A percentile compares a stretch with the other conserved stretches of the same genome.
Conservation (phyloP, 164 flowering plant genomes). For the Chloranthus sessilifolius region DNA sequence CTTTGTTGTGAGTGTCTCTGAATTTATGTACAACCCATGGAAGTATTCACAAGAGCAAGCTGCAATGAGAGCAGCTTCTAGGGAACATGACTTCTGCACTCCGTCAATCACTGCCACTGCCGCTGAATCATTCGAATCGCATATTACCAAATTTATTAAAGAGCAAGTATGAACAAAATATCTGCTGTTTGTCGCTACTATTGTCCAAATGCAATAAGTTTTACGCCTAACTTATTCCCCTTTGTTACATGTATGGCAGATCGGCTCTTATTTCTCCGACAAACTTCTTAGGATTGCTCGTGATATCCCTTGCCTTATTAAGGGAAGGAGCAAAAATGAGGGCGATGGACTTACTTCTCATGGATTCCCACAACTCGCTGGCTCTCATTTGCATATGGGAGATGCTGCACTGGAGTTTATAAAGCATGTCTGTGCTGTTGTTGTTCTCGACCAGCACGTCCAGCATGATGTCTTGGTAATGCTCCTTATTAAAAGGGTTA, state of each 20-base stretch:
- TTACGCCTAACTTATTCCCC: not conserved
- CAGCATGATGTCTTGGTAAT: conserved; percentile 89
- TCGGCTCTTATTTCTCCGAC: conserved; percentile 69
- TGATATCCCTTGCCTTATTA: conserved; percentile 47
- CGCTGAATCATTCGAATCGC: conserved; percentile 60
- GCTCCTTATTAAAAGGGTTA: too few relatives aligned
- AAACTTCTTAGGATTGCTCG: conserved; percentile 66
- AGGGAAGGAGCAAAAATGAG: conserved; percentile 31
- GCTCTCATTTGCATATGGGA: conserved; percentile 35
- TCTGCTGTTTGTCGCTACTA: not conserved
- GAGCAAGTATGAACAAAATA: conserved; percentile 41
- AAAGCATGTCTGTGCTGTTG: conserved; percentile 85
- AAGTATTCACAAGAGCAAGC: conserved; percentile 61
- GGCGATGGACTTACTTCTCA: conserved; percentile 19
- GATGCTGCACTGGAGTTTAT: conserved; percentile 88
- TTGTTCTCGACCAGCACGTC: conserved; percentile 82
- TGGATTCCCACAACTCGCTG: conserved; percentile 24
- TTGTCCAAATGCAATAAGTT: conserved; percentile 3
- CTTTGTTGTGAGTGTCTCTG: conserved; percentile 68
- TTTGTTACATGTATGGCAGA: conserved; percentile 38
- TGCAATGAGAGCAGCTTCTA: conserved; percentile 30
- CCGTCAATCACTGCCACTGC: conserved; percentile 77
- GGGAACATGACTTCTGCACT: conserved; percentile 56
- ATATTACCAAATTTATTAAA: conserved; percentile 51
- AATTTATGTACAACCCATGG: conserved; percentile 90